These are phyloP conservation scores for Vitis hybrid DNA, from an alignment of 177 flowering plant species.

Conservation along the genomic window DNA sequence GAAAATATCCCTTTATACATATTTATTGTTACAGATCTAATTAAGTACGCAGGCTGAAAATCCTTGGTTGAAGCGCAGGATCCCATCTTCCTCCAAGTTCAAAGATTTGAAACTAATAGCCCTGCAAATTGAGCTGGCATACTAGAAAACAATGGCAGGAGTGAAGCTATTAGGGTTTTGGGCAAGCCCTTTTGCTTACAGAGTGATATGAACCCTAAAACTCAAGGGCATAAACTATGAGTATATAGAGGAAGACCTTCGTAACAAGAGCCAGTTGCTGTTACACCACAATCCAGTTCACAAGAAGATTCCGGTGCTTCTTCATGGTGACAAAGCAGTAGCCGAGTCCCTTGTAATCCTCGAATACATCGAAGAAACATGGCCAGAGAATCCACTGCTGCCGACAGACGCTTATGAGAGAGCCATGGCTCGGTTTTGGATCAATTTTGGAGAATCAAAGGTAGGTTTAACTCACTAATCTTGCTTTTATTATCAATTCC, in stretches of 20 bases:
- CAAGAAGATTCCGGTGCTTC: constrained; percentile 17
- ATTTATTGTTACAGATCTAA: no score
- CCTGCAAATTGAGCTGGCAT: no score
- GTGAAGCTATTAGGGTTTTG: constrained; percentile 13
- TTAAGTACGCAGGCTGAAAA: no score
- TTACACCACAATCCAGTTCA: constrained; percentile 11
- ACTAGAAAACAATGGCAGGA: neutral
- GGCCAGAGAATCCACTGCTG: constrained; percentile 14
- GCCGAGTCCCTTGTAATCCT: constrained; percentile 12
- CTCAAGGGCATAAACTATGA: constrained; percentile 9
- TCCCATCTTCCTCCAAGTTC: no score
- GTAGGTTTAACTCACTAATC: neutral
- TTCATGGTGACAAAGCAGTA: constrained; percentile 13
- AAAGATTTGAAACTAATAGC: no score
- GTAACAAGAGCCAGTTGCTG: constrained; percentile 3
- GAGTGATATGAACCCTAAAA: constrained; percentile 10
- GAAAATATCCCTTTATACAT: no score
- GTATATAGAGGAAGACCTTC: constrained; percentile 11
- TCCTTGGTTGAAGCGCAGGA: no score
- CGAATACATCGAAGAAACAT: constrained; percentile 16
- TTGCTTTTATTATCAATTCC: no score
- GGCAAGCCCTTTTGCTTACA: constrained; percentile 1
- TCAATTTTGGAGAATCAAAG: constrained; percentile 2
- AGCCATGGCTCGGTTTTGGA: constrained; percentile 10
- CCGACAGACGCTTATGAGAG: constrained; percentile 8